A percentile compares a stretch with the other conserved stretches of the same genome.
Conservation (phyloP, 495 filamentous ascomycete genomes). For the Podospora sp. region DNA sequence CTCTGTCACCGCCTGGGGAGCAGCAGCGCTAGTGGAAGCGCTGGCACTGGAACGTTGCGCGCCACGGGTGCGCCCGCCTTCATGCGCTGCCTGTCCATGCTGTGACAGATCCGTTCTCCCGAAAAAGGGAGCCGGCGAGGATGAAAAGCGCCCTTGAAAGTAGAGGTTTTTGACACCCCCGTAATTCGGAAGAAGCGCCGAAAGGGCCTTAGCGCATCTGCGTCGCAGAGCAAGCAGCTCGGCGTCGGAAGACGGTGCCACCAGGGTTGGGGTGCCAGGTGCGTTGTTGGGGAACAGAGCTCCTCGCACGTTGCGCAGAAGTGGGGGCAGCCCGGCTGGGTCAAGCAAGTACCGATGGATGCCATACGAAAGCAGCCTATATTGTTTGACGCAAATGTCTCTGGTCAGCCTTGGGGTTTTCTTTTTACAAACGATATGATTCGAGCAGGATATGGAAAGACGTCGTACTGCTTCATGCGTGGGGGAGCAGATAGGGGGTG, state of each 20-base stretch:
- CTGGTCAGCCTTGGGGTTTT: conserved; percentile 6
- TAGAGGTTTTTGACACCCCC: background rate
- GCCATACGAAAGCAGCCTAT: conserved; percentile 72
- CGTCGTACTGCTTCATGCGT: conserved; percentile 29
- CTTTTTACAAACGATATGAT: conserved; percentile 3
- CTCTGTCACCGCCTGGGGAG: background rate
- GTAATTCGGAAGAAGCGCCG: conserved; percentile 50
- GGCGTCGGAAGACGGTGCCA: conserved; percentile 50
- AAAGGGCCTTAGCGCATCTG: conserved; percentile 57
- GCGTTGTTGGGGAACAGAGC: conserved; percentile 81
- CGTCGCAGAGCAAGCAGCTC: conserved; percentile 51
- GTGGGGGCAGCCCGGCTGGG: conserved; percentile 68
- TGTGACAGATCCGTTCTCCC: background rate
- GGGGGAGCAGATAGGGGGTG: conserved; percentile 24
- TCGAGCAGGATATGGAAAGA: conserved; percentile 7
- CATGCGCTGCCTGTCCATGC: background rate
- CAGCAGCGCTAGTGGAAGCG: conserved; percentile 4
- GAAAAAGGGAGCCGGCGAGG: background rate
- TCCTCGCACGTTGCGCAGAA: conserved; percentile 71
- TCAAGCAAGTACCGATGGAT: conserved; percentile 66
- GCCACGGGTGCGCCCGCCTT: background rate
- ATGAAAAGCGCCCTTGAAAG: background rate
- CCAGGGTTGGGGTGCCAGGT: conserved; percentile 49
- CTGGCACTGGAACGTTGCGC: conserved; percentile 1
- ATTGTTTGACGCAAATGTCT: conserved; percentile 16